Percentiles rank a stretch among this genome's conserved stretches.
These are phyloP conservation scores for Dipteronia dyeriana DNA, from an alignment of 345 rosid species.

Conservation along the genomic window DNA sequence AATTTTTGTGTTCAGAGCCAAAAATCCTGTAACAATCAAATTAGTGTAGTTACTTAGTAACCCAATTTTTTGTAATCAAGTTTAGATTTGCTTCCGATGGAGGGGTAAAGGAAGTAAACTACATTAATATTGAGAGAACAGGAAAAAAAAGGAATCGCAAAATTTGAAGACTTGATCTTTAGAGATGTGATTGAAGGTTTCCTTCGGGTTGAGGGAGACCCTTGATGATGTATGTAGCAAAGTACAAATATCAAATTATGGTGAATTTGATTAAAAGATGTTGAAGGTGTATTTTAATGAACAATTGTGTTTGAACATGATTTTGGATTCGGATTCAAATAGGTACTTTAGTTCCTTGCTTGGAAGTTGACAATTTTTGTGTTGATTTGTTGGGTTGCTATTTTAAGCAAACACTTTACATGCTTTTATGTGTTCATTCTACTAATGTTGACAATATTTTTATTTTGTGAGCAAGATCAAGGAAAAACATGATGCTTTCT, in stretches of 20 bases:
- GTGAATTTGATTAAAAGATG: not conserved
- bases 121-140: not conserved
- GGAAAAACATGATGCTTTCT: not conserved
- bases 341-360: not conserved
- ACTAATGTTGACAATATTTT: not conserved
- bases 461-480: not conserved
- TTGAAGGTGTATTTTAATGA: not conserved
- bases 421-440: not conserved
- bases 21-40: no score
- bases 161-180: not conserved
- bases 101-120: no score
- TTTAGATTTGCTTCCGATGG: not conserved
- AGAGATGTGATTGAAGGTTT: not conserved
- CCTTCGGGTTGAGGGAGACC: not conserved
- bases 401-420: not conserved
- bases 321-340: not conserved
- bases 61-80: not conserved
- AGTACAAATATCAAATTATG: not conserved
- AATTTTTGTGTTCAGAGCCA: not conserved
- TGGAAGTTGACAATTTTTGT: not conserved
- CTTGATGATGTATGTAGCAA: not conserved
- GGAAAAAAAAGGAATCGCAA: not conserved
- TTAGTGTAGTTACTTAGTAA: not conserved
- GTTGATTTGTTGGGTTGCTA: constrained; percentile 3
- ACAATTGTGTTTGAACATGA: not conserved